phyloP scores from a whole-genome alignment of 495 filamentous ascomycete genomes.

The Aspergillus nidulans region DNA sequence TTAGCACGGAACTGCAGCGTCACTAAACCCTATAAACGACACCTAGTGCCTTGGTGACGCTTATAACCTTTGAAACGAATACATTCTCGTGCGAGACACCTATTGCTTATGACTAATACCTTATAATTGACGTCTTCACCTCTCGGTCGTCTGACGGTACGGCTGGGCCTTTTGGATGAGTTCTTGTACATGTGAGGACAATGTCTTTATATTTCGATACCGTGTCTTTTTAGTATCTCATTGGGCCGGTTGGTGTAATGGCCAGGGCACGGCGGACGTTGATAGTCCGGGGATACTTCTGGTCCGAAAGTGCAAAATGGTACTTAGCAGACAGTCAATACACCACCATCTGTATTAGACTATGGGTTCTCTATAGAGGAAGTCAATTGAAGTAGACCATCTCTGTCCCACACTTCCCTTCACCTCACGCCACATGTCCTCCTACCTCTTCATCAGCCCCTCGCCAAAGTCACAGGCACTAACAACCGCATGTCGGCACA shows the following conservation, averaged over 20 bases:
- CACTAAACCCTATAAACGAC: constrained; percentile 20
- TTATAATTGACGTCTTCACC: constrained; percentile 16
- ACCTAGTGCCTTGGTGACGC: neutral
- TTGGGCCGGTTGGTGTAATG: neutral
- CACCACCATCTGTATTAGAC: neutral
- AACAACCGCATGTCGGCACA: too few species aligned
- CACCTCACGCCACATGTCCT: too few species aligned
- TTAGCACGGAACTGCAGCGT: constrained; percentile 39
- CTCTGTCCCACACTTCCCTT: too few species aligned
- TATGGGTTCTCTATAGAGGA: too few species aligned
- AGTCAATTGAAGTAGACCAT: too few species aligned
- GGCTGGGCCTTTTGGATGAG: constrained; percentile 1
- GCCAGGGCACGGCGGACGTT: neutral
- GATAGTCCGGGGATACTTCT: neutral
- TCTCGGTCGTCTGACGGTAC: neutral
- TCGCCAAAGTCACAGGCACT: too few species aligned
- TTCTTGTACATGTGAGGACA: constrained; percentile 9
- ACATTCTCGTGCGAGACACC: constrained; percentile 9
- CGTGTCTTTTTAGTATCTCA: neutral
- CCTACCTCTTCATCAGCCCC: too few species aligned
- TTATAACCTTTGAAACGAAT: neutral
- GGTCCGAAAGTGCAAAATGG: neutral
- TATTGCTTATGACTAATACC: constrained; percentile 11
- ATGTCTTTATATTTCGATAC: neutral
- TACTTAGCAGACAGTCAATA: neutral